Evolutionary conservation across 2,329 filamentous ascomycete genomes (phyloP).

Genomic region (Trichoderma breve): DNA sequence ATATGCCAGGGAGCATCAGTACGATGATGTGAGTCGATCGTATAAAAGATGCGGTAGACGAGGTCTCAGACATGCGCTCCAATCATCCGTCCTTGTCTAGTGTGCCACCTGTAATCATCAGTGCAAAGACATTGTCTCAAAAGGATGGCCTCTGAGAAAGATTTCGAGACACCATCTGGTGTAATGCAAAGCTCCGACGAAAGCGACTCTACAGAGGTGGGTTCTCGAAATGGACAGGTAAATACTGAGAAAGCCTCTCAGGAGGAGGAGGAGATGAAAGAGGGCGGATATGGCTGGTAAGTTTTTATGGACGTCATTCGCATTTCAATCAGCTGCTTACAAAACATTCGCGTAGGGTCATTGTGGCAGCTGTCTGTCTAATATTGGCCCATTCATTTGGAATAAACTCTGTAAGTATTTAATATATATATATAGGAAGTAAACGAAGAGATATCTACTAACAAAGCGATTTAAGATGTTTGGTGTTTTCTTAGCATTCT

Average conservation of each 20-base stretch:
- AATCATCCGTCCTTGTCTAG: background rate
- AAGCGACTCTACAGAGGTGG: background rate
- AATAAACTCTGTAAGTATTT: background rate
- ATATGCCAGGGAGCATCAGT: background rate
- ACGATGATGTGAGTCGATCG: background rate
- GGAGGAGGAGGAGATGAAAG: background rate
- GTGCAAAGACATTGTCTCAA: background rate
- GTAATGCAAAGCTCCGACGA: background rate
- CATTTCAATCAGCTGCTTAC: background rate
- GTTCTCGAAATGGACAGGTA: background rate
- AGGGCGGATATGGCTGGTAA: constrained; percentile 14
- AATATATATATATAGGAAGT: background rate
- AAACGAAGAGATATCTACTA: background rate
- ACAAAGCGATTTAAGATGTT: background rate
- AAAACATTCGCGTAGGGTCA: background rate
- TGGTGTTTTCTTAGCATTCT: constrained; percentile 56
- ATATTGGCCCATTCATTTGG: constrained; percentile 10
- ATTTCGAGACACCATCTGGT: background rate
- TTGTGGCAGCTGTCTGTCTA: background rate
- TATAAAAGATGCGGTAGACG: background rate
- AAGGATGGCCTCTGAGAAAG: background rate
- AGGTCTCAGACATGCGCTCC: background rate
- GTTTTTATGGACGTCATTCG: background rate
- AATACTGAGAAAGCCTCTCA: background rate
- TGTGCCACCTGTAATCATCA: background rate